Evolutionary conservation across 345 rosid species (phyloP), one percentile per base, ranked within the genome.

Genomic region (Citrus mangshanensis): DNA sequence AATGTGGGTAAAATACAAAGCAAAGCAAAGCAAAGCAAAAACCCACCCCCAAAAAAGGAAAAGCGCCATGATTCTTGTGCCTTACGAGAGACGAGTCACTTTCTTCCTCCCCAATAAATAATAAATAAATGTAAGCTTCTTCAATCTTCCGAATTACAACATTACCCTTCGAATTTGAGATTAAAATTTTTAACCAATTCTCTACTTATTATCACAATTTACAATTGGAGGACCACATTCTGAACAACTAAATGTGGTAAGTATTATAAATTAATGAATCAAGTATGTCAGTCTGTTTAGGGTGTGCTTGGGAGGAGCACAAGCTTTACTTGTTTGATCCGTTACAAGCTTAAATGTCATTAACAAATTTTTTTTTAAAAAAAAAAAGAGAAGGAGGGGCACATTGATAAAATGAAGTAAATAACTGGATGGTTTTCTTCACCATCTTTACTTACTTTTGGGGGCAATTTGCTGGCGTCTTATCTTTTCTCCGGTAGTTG

Each of bases 1-100:
- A 78, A 68, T 67, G 75, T 46, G 89, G 80, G 64, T 19, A 19
- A 54, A 51, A 54, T 4, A 18, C 19, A 54, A 18, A 54, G 18
- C 40, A 37, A 37, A 37, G 7, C 19, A 54, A 18, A 54, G 18
- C 40, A 37, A 37, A 37, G 7, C 38, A 35, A 35, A 35, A 79
- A 76, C 5, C 80, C 77, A 63, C 77, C 66, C 79, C 78, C 13
- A 0, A 34, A n/a, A 76, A 83, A 60, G 78, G 54, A 74, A 83
- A 82, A 81, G 87, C 89, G 58, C 58, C 56, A 80, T 75, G 90
- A 87, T 87, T 89, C 93, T 82, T 81, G 88, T 85, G 90, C 68
- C 85, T 85, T 87, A 56, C 80, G 75, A 81, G 72, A 64, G 69
- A 81, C 27, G 81, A 9, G 78, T 80, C 86, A 55, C 86, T 80